These are phyloP conservation scores for Geotrichum candidum DNA, from an alignment of 1,139 yeast species.

Conservation along the genomic window DNA sequence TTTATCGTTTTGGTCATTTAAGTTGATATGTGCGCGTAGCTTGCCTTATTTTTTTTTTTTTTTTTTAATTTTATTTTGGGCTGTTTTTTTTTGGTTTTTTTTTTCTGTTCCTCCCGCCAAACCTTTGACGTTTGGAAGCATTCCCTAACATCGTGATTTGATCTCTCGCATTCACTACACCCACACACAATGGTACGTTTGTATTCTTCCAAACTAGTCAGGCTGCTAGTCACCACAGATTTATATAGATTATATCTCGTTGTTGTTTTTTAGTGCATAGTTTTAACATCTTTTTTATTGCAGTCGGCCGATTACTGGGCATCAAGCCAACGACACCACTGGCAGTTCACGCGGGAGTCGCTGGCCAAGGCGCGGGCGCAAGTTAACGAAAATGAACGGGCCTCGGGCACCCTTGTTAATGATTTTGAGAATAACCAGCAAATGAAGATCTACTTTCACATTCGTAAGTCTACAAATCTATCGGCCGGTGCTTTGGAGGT, in stretches of 20 bases:
- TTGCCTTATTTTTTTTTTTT: not conserved
- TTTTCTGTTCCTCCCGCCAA: not conserved
- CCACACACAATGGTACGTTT: not conserved
- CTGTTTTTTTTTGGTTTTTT: not conserved
- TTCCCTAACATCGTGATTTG: too few species aligned
- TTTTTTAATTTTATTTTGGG: not conserved
- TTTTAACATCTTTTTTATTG: not conserved
- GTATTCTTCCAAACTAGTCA: not conserved
- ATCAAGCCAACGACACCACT: slow-evolving; percentile 55
- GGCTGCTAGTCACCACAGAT: not conserved
- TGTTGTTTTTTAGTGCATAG: not conserved
- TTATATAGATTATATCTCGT: not conserved
- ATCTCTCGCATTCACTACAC: not conserved
- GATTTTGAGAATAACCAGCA: slow-evolving; percentile 36
- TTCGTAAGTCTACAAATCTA: slow-evolving; percentile 19
- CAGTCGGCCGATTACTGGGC: slow-evolving; percentile 60
- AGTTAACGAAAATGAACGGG: slow-evolving; percentile 28
- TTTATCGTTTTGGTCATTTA: too few species aligned
- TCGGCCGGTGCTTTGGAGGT: slow-evolving; percentile 33
- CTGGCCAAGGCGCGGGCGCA: slow-evolving; percentile 40
- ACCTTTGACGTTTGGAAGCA: too few species aligned
- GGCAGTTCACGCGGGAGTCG: slow-evolving; percentile 53
- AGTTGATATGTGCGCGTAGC: too few species aligned
- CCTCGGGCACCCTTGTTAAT: slow-evolving; percentile 22
- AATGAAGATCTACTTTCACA: slow-evolving; percentile 41